These are phyloP conservation scores for Polyplosphaeria fusca DNA, from an alignment of 495 filamentous ascomycete genomes.

Conservation along the genomic window DNA sequence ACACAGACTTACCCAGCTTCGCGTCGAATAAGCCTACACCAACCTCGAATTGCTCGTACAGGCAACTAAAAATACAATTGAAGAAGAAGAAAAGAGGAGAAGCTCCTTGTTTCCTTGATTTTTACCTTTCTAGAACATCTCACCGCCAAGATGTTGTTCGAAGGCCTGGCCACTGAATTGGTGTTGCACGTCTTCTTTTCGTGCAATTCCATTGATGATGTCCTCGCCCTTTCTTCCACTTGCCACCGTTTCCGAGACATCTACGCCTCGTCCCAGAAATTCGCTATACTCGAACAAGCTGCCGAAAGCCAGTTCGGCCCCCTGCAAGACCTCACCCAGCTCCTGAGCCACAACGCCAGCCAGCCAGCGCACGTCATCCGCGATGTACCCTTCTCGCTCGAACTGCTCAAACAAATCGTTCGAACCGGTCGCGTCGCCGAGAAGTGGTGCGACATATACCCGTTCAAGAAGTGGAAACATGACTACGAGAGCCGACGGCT, in stretches of 20 bases:
- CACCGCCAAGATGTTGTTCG: slow-evolving; percentile 45
- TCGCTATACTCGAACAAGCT: slow-evolving; percentile 52
- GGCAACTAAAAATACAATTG: slow-evolving; percentile 20
- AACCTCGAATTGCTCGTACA: not conserved
- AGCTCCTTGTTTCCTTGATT: slow-evolving; percentile 2
- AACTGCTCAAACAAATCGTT: slow-evolving; percentile 58
- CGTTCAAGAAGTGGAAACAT: slow-evolving; percentile 62
- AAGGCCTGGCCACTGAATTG: slow-evolving; percentile 59
- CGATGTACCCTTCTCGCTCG: slow-evolving; percentile 49
- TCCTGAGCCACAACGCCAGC: slow-evolving; percentile 56
- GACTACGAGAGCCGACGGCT: slow-evolving; percentile 61
- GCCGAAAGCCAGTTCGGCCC: slow-evolving; percentile 61
- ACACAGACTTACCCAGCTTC: slow-evolving; percentile 24
- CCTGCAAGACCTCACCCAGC: slow-evolving; percentile 56
- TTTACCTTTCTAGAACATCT: not conserved
- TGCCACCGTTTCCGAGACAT: slow-evolving; percentile 55
- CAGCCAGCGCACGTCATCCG: slow-evolving; percentile 55
- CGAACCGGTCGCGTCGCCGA: slow-evolving; percentile 56
- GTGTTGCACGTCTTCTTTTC: slow-evolving; percentile 59
- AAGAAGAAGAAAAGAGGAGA: slow-evolving; percentile 26
- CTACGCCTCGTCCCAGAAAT: slow-evolving; percentile 51
- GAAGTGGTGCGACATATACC: slow-evolving; percentile 66
- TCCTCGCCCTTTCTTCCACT: slow-evolving; percentile 54
- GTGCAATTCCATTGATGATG: slow-evolving; percentile 51
- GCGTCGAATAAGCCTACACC: slow-evolving; percentile 9